Conservation (phyloP, 2,329 filamentous ascomycete genomes). For the Fusarium pseudoanthophilum region DNA sequence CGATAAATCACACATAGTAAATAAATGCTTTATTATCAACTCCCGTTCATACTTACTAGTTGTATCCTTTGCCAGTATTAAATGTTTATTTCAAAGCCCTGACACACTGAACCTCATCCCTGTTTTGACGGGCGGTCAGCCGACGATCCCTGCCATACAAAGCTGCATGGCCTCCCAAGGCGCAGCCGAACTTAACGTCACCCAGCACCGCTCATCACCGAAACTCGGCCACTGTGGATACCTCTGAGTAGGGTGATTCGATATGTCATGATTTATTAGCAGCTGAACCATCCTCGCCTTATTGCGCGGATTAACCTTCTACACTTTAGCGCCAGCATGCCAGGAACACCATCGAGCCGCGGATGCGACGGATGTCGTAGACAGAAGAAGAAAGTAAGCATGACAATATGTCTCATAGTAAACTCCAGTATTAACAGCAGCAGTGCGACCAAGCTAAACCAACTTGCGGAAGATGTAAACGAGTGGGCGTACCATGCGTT, state of each 20-base stretch:
- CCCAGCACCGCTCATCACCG: neutral
- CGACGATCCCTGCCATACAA: neutral
- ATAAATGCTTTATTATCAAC: accelerated
- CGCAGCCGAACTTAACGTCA: neutral
- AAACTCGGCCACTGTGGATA: neutral
- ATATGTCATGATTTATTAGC: neutral
- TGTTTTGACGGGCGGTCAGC: neutral
- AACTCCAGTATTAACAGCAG: neutral
- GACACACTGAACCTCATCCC: neutral
- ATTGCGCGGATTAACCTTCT: neutral
- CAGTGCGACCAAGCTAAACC: slow-evolving; percentile 32
- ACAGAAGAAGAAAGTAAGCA: slow-evolving; percentile 36
- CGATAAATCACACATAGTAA: neutral
- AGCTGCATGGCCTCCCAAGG: neutral
- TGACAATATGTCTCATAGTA: neutral
- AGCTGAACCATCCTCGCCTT: neutral
- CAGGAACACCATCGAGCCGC: slow-evolving; percentile 28
- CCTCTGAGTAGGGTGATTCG: neutral
- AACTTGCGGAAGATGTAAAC: slow-evolving; percentile 33
- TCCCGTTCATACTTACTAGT: accelerated
- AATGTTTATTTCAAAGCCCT: neutral
- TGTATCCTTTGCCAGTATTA: neutral
- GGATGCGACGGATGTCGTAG: slow-evolving; percentile 31
- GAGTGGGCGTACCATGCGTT: slow-evolving; percentile 26
- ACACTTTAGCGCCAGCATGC: slow-evolving; percentile 2